Evolutionary conservation across 2,329 filamentous ascomycete genomes (phyloP).

Genomic region (Pseudopyrenochaeta lycopersici): DNA sequence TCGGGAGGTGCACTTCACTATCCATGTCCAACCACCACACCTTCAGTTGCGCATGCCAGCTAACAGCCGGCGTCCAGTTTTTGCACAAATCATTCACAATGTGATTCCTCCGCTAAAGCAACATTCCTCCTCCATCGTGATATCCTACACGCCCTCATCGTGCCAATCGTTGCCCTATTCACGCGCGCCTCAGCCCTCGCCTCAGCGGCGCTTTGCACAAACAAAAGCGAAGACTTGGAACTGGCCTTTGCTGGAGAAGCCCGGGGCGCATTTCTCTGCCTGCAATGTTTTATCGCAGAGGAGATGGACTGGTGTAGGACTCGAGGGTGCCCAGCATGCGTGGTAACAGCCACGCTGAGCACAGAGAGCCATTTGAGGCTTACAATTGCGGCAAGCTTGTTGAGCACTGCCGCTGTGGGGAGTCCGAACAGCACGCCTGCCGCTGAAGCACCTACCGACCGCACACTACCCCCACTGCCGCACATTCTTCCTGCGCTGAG

Average conservation of each 20-base stretch:
- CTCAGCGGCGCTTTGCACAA: conserved; percentile 57
- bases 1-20: background rate
- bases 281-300: conserved; percentile 66
- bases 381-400: conserved; percentile 57
- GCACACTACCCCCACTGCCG: conserved; percentile 42
- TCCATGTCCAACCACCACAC: background rate
- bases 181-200: conserved; percentile 64
- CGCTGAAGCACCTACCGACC: conserved; percentile 14
- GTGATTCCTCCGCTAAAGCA: conserved; percentile 42
- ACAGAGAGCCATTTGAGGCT: conserved; percentile 59
- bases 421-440: conserved; percentile 5
- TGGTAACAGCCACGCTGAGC: conserved; percentile 54
- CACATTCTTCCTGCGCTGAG: conserved; percentile 55
- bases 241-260: conserved; percentile 66
- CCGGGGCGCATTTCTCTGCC: conserved; percentile 65
- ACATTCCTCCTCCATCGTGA: conserved; percentile 65
- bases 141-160: conserved; percentile 66
- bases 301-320: conserved; percentile 67
- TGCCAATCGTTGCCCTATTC: conserved; percentile 66
- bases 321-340: conserved; percentile 63
- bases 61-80: conserved; percentile 46
- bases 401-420: conserved; percentile 32
- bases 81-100: conserved; percentile 52
- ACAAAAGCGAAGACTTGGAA: conserved; percentile 62
- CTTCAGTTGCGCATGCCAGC: background rate